Evolutionary conservation across 441 rosid genomes (phyloP).

Genomic region (Monsonia emarginata): DNA sequence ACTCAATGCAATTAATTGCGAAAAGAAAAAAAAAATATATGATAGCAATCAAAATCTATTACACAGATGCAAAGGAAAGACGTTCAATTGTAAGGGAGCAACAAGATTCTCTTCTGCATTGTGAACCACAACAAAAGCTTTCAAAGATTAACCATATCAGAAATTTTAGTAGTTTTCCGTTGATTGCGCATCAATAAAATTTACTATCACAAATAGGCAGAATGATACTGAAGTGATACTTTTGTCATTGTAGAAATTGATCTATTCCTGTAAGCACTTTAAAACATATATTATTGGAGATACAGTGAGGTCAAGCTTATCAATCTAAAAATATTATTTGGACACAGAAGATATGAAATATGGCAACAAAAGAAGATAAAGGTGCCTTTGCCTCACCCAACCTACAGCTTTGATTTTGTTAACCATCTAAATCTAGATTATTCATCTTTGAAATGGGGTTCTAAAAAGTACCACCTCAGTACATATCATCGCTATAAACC

Average conservation of each 20-base stretch:
- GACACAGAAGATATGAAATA: neutral
- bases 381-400: neutral
- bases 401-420: neutral
- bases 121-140: neutral
- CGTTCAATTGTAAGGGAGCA: neutral
- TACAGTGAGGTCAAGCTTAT: neutral
- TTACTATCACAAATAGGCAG: neutral
- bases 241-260: neutral
- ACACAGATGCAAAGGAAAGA: neutral
- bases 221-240: neutral
- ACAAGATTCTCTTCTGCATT: neutral
- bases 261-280: neutral
- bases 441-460: neutral
- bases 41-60: neutral
- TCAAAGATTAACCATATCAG: neutral
- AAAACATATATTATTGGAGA: neutral
- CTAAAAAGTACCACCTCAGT: neutral
- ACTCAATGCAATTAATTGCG: neutral
- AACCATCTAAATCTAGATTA: neutral
- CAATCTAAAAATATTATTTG: neutral
- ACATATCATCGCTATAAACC: neutral
- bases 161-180: neutral
- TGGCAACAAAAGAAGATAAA: neutral
- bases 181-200: neutral
- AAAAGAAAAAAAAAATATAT: neutral